These are phyloP conservation scores for Solanum infundibuliforme DNA, from an alignment of 257 asterid genomes.

Conservation along the genomic window DNA sequence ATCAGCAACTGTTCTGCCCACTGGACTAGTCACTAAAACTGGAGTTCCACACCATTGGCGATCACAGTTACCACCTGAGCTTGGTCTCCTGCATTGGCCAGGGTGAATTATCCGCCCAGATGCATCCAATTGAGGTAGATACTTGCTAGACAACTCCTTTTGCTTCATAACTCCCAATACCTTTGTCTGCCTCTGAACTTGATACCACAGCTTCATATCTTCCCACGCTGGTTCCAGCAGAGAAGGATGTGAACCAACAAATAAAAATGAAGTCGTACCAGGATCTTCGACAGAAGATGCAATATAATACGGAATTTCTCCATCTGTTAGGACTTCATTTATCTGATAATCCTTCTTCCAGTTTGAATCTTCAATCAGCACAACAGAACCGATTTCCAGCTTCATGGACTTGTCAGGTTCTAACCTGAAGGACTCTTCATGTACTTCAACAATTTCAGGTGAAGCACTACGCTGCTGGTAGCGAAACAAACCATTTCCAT, in stretches of 20 bases:
- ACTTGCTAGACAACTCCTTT: conserved; percentile 71
- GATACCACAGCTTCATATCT: conserved; percentile 93
- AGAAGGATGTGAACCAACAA: conserved; percentile 85
- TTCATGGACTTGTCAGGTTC: conserved; percentile 45
- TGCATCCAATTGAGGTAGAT: conserved; percentile 60
- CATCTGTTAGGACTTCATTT: conserved; percentile 51
- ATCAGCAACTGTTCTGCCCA: conserved; percentile 65
- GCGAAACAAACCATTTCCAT: conserved; percentile 56
- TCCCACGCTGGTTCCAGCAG: conserved; percentile 96
- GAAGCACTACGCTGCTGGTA: conserved; percentile 68
- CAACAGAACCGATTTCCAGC: conserved; percentile 62
- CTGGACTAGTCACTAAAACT: conserved; percentile 69
- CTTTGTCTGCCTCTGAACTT: conserved; percentile 96
- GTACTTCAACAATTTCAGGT: conserved; percentile 93
- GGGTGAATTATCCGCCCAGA: conserved; percentile 87
- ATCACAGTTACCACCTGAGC: conserved; percentile 53
- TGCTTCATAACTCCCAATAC: conserved; percentile 72
- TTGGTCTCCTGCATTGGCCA: conserved; percentile 56
- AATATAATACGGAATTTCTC: conserved; percentile 50
- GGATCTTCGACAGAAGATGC: conserved; percentile 62
- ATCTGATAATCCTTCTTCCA: conserved; percentile 53
- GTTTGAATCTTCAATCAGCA: conserved; percentile 74
- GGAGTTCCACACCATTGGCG: conserved; percentile 89
- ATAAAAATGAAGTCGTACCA: conserved; percentile 41
- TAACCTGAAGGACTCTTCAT: conserved; percentile 48